Evolutionary conservation across 129 eudicot species (phyloP).

Genomic region (Lactuca sativa): DNA sequence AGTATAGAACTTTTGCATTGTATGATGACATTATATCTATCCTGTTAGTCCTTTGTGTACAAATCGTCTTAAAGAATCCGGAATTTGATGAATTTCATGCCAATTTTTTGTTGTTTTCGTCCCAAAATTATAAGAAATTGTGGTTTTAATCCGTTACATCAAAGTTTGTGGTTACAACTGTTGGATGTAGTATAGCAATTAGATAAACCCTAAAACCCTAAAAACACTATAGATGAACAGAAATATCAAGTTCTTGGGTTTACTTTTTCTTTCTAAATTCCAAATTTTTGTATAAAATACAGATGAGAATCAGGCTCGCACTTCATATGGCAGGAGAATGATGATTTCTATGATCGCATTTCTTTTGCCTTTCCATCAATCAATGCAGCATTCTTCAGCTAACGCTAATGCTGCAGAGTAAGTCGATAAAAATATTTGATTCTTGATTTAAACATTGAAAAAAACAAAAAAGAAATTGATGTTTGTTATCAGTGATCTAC

Average conservation of each 20-base stretch:
- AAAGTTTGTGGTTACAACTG: not conserved
- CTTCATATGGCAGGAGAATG: constrained; percentile 59
- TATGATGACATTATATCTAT: constrained; percentile 3
- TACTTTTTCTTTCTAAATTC: not conserved
- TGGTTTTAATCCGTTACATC: not conserved
- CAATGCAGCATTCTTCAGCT: constrained; percentile 24
- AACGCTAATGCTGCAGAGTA: constrained; percentile 63
- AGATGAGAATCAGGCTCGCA: constrained; percentile 32
- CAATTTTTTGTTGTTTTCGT: not conserved
- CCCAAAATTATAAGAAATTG: not conserved
- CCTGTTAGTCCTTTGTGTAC: not conserved
- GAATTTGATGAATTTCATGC: not conserved
- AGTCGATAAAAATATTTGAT: constrained; percentile 19
- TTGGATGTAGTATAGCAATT: constrained; percentile 17
- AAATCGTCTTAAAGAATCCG: not conserved
- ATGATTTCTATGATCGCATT: constrained; percentile 44
- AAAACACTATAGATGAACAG: not conserved
- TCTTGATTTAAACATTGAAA: no score
- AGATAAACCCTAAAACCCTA: constrained; percentile 15
- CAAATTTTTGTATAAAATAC: constrained; percentile 19
- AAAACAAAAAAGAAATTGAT: constrained; percentile 6
- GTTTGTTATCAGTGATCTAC: constrained; percentile 50
- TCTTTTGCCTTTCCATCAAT: constrained; percentile 44
- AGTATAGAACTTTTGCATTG: not conserved
- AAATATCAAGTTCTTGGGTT: not conserved